Evolutionary conservation across 306 rosid genomes (phyloP), one percentile per base, ranked within the genome.

Genomic region (Trichosanthes cucumerina): DNA sequence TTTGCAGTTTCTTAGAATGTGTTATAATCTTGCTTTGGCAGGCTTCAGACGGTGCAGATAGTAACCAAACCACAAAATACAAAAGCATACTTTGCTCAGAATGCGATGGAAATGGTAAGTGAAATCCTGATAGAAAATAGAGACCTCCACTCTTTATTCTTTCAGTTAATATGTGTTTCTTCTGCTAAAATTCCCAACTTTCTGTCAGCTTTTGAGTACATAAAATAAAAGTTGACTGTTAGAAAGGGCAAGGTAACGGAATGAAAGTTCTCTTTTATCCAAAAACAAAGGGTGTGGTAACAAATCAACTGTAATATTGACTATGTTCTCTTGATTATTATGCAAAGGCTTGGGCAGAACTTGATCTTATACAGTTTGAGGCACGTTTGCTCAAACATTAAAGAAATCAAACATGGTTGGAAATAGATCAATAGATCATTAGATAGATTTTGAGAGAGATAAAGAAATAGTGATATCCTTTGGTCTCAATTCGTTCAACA

Each of bases 21-120:
- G 59, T 23, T 79, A 66, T 11, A 52, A 21, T 68, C 54, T 79
- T 86, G 79, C 80, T 64, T 86, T 86, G 68, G 62, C 96, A 96
- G 98, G 99, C 97, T 59, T n/a, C 92, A 52, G 88, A 80, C 50
- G 62, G 46, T 59, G 14, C 90, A 21, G 81, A 53, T 6, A 83
- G 77, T 12, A 84, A 59, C 15, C 87, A 12, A 80, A 58, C 38
- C 65, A 69, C 84, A 85, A 92, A 90, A 82, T 1, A 16, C 41
- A 90, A 9, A 69, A 90, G 85, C 92, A 74, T 96, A 76, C 85
- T 92, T 59, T 96, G 99, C 84, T 1, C 91, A 63, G 79, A 82
- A 1, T 92, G 99, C 82, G 92, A 92, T 0, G 99, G 98, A 90
- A 96, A 96, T 79, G 99, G 99, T 96, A 80, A 78, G 93, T 81